Conservation (phyloP, 164 flowering plant genomes). For the Kalanchoe fedtschenkoi region DNA sequence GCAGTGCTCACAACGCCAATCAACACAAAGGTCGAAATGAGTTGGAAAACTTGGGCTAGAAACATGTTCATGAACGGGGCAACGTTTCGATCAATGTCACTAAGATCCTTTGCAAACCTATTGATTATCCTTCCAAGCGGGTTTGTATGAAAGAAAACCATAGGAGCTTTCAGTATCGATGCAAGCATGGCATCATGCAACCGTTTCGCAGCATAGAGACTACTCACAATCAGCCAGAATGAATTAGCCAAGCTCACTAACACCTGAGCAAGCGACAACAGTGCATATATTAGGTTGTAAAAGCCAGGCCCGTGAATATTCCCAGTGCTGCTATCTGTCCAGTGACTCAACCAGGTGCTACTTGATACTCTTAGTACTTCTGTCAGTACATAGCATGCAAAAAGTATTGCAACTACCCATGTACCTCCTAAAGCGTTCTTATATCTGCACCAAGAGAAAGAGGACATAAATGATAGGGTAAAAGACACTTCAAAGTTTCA, state of each 20-base stretch:
- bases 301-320: constrained; percentile 43
- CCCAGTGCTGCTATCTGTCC: constrained; percentile 66
- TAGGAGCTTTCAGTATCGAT: constrained; percentile 90
- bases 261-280: constrained; percentile 84
- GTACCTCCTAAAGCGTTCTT: constrained; percentile 84
- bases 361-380: constrained; percentile 75
- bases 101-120: constrained; percentile 94
- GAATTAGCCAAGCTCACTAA: constrained; percentile 76
- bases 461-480: background rate
- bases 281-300: constrained; percentile 65
- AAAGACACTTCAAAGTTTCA: background rate
- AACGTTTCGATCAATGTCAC: constrained; percentile 88
- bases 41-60: constrained; percentile 63
- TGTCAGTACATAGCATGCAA: constrained; percentile 55
- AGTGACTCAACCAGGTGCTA: constrained; percentile 94
- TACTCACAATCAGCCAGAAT: constrained; percentile 77
- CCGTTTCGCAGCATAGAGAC: constrained; percentile 90
- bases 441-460: constrained; percentile 43
- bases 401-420: constrained; percentile 74
- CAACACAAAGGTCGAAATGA: constrained; percentile 86
- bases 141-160: constrained; percentile 96
- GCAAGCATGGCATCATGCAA: constrained; percentile 88
- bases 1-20: constrained; percentile 92
- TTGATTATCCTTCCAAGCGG: constrained; percentile 93
- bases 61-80: constrained; percentile 77